These are phyloP conservation scores for Silene noctiflora DNA, from an alignment of 179 eudicot genomes.

Conservation along the genomic window DNA sequence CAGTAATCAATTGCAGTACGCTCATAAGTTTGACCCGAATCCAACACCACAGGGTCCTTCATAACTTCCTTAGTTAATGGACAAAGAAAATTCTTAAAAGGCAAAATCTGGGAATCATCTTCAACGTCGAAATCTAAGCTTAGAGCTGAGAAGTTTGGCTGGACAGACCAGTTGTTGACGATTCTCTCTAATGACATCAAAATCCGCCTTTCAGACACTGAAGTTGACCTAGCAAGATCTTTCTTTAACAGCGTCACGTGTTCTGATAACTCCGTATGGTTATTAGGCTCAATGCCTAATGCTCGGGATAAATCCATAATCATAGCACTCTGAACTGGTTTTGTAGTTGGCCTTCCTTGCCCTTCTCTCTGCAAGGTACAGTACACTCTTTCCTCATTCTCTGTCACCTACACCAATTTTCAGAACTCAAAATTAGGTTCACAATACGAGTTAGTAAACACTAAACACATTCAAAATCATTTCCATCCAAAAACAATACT, in stretches of 20 bases:
- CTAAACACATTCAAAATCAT: not conserved
- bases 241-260: conserved; percentile 47
- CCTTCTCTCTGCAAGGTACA: conserved; percentile 53
- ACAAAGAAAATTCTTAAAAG: conserved; percentile 64
- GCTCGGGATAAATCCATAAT: conserved; percentile 72
- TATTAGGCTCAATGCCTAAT: conserved; percentile 46
- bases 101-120: conserved; percentile 52
- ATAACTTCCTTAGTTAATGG: conserved; percentile 68
- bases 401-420: conserved; percentile 47
- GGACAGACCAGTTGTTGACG: conserved; percentile 41
- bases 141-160: conserved; percentile 35
- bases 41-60: conserved; percentile 76
- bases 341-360: conserved; percentile 43
- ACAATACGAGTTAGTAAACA: not conserved
- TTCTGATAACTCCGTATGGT: conserved; percentile 39
- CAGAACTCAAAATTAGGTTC: conserved; percentile 8
- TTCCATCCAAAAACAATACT: not conserved
- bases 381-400: conserved; percentile 54
- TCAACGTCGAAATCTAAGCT: conserved; percentile 44
- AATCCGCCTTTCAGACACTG: conserved; percentile 56
- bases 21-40: conserved; percentile 64
- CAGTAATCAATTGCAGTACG: conserved; percentile 61
- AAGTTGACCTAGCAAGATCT: conserved; percentile 48
- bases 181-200: conserved; percentile 52
- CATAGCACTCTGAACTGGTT: conserved; percentile 59